Base-by-base conservation (phyloP, 371 early-diverging fungal genomes). In the Mucor lusitanicus region DNA sequence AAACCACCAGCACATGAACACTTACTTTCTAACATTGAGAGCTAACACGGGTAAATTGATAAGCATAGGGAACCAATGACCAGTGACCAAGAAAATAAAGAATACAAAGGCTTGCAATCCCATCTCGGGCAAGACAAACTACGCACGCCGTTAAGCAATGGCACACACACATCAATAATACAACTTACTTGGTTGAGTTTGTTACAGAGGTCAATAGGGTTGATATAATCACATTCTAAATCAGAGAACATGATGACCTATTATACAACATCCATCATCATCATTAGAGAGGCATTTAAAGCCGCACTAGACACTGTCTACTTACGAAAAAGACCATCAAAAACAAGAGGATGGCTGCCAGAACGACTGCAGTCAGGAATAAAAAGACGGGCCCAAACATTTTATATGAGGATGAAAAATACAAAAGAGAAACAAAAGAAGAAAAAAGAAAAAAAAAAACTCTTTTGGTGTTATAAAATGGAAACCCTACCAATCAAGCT, bases 141-240 rank as follows among this genome's bases (percentile, higher is more conserved):
- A 78, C 13, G 13, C 37, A 37, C 12, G 37, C 2, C 5, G 37
- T 37, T 37, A 37, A 6, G 13, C 15, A 13, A 37, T 13, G 13
- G 11, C 13, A 13, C 37, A 37, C 13, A 2, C 2, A n/a, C n/a
- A 19, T 6, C 28, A 25, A 32, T 8, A 3, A 59, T 33, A 56
- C n/a, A 9, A 46, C 33, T 54, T 85, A 94, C 95, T 86, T 90
- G 92, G 76, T 97, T 97, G 67, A 97, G 84, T 70, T 89, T 93
- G 76, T 90, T 92, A 82, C 95, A 95, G 57, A 96, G 87, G 76
- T 97, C 97, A 72, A 97, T 96, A 12, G 97, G 97, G 77, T 97
- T 97, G 79, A 97, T 95, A 81, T 96, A 97, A 74, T 97, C 97
- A 84, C 93, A 92, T 85, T 95, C 94, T 62, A 94, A 85, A 79